Evolutionary conservation across 108 stramenopile species (phyloP).

Genomic region (Cyclotella kingstonii): DNA sequence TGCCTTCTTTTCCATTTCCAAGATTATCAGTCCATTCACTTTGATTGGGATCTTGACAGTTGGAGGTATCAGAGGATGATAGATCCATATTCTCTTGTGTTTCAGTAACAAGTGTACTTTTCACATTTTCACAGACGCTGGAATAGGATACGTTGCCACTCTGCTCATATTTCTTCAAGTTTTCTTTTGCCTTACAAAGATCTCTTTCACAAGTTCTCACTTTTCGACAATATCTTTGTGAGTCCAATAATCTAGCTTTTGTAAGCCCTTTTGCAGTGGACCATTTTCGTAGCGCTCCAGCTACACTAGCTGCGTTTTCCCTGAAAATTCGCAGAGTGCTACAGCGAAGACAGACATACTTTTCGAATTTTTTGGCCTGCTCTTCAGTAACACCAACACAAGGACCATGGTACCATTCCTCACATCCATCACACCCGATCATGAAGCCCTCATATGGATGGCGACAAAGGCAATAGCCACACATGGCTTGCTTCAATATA

Average conservation of each 20-base stretch:
- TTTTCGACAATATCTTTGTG: conserved; percentile 70
- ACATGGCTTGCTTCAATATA: conserved; percentile 56
- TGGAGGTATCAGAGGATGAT: neutral
- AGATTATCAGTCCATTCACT: neutral
- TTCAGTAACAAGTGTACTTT: no score
- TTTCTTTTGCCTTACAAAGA: conserved; percentile 52
- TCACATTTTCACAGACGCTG: neutral
- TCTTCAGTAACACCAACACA: conserved; percentile 82
- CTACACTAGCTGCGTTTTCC: conserved; percentile 41
- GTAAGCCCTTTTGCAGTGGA: conserved; percentile 57
- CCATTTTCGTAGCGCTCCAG: conserved; percentile 67
- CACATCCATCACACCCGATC: conserved; percentile 92
- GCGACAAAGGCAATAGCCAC: conserved; percentile 87
- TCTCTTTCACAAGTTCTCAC: conserved; percentile 45
- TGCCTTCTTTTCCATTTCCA: neutral
- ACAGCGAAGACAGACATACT: conserved; percentile 80
- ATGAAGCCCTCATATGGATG: conserved; percentile 94
- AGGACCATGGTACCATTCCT: conserved; percentile 93
- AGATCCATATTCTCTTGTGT: conserved; percentile 4
- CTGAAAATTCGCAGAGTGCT: conserved; percentile 54
- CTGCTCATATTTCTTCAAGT: conserved; percentile 52
- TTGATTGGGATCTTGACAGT: neutral
- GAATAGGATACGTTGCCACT: neutral
- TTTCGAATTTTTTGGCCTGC: conserved; percentile 73
- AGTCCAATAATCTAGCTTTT: conserved; percentile 58